Percentiles rank a stretch among this genome's conserved stretches.
Conservation (phyloP, 768 basidiomycete genomes). For the Russula virescens region DNA sequence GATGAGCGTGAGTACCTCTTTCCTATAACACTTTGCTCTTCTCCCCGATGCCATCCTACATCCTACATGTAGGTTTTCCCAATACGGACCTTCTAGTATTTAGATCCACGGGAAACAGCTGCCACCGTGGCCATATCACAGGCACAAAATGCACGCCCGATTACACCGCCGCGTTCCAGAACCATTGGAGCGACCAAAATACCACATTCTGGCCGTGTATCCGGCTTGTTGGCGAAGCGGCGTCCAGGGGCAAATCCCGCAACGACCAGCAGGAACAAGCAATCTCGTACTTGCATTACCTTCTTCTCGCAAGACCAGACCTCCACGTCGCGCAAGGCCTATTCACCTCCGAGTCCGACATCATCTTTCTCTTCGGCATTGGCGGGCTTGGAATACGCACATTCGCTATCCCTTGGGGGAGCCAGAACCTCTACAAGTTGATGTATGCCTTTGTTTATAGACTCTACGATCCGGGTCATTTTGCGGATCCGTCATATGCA, state of each 20-base stretch:
- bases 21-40: neutral
- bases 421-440: neutral
- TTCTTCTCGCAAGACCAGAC: neutral
- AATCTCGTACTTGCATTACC: neutral
- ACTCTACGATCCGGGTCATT: neutral
- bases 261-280: neutral
- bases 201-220: neutral
- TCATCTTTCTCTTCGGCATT: neutral
- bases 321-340: neutral
- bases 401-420: neutral
- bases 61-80: no score
- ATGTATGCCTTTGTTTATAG: neutral
- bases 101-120: neutral
- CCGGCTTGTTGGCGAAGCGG: neutral
- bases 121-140: neutral
- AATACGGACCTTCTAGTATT: no score
- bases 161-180: neutral
- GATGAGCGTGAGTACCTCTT: neutral
- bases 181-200: neutral
- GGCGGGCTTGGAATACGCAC: neutral
- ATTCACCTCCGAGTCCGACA: no score
- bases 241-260: neutral
- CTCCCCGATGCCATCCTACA: neutral
- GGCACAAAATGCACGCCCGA: neutral
- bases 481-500: neutral